A percentile compares a stretch with the other conserved stretches of the same genome.
Evolutionary conservation across 768 basidiomycete species (phyloP).

Genomic region (Kwoniella newhampshirensis): DNA sequence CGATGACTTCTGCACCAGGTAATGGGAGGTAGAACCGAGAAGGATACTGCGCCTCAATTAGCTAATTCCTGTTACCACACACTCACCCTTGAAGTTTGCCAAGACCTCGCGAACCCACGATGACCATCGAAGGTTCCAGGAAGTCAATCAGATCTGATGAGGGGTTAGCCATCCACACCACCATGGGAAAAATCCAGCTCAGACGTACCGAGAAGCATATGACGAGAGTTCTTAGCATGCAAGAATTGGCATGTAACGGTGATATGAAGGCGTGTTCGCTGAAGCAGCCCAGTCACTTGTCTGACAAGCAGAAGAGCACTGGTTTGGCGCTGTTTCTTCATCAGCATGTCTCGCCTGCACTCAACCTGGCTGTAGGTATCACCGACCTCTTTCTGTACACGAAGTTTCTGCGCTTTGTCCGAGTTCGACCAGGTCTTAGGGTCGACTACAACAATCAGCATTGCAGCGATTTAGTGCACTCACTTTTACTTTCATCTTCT

Average conservation of each 20-base stretch:
- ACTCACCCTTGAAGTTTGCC: slow-evolving; percentile 81
- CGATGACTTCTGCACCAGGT: slow-evolving; percentile 74
- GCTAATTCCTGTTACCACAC: neutral
- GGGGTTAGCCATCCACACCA: neutral
- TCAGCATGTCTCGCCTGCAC: neutral
- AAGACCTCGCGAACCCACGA: slow-evolving; percentile 90
- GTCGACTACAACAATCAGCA: slow-evolving; percentile 65
- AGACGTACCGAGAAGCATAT: slow-evolving; percentile 75
- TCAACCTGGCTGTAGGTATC: too few species aligned
- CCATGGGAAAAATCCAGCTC: too few species aligned
- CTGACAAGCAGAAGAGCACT: slow-evolving; percentile 82
- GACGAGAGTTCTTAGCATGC: slow-evolving; percentile 92
- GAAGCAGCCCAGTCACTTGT: slow-evolving; percentile 82
- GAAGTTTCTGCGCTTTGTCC: slow-evolving; percentile 74
- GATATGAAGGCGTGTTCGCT: slow-evolving; percentile 85
- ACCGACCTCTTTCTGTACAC: slow-evolving; percentile 86
- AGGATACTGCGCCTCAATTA: slow-evolving; percentile 63
- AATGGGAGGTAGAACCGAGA: slow-evolving; percentile 91
- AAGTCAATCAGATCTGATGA: slow-evolving; percentile 71
- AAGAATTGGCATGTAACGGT: slow-evolving; percentile 88
- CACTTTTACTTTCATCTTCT: slow-evolving; percentile 88
- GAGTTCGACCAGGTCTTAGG: slow-evolving; percentile 61
- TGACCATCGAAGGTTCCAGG: slow-evolving; percentile 82
- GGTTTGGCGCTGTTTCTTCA: slow-evolving; percentile 69
- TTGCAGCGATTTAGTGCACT: slow-evolving; percentile 50